Base-by-base conservation (phyloP, 1,139 yeast genomes). In the Sugiyamaella xylanicola region DNA sequence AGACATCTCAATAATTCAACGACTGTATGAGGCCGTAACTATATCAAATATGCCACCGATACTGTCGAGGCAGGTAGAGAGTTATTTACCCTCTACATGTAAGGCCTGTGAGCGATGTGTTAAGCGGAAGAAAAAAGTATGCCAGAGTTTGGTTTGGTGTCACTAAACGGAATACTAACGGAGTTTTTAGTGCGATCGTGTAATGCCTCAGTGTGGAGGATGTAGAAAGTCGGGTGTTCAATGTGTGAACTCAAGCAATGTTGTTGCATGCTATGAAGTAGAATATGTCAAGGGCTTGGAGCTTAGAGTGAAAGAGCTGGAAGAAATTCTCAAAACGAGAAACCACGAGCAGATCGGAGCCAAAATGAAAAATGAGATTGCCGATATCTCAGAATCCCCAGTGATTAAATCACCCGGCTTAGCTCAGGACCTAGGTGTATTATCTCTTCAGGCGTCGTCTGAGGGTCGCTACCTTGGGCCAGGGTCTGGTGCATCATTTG, bases 381-480 rank as follows among this genome's bases (percentile, higher is more conserved):
- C n/a, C n/a, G n/a, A n/a, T n/a, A n/a, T n/a, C n/a, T 37, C 42
- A 37, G 42, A 3, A 9, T 37, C 42, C 9, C 17, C 20, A n/a
- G 8, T 15, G 20, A 8, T 20, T 13, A 32, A 19, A 4, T 40
- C 17, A 3, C 45, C 54, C 7, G 56, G 46, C 16, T 40, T 61
- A 9, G 57, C 60, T 3, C 57, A 55, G 32, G 62, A 53, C 11
- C 42, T 62, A 40, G 64, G 64, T 1, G 52, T 53, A 1, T 22
- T 61, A 27, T 61, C 65, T 11, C 54, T 62, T 25, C 55, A 56
- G 16, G 61, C 64, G 2, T 51, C 58, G 1, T 57, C 63, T n/a
- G 64, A 61, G 29, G 65, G 65, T 11, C 62, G 56, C 20, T 62
- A 61, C 49, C 55, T 62, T n/a, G 65, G 65, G 1, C 65, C 65